Conservation (phyloP, 2,329 filamentous ascomycete species). For the Aspergillus sp. region DNA sequence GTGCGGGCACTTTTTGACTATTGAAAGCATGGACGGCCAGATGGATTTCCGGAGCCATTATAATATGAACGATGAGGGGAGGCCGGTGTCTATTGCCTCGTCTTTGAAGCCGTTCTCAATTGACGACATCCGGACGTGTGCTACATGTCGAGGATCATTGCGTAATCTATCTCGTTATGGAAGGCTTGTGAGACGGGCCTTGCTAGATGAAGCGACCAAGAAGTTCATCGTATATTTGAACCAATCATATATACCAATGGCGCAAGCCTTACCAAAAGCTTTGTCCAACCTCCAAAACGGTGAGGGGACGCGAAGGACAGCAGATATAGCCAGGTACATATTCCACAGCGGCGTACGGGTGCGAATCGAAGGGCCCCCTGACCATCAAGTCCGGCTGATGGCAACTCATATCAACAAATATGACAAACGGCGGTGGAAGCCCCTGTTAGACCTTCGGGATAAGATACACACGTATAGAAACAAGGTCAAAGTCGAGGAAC, state of each 20-base stretch:
- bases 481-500: slow-evolving; percentile 36
- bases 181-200: slow-evolving; percentile 47
- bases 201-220: slow-evolving; percentile 64
- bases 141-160: slow-evolving; percentile 55
- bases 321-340: not conserved
- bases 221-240: slow-evolving; percentile 62
- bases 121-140: slow-evolving; percentile 54
- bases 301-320: not conserved
- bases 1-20: slow-evolving; percentile 65
- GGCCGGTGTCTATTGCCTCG: slow-evolving; percentile 23
- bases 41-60: slow-evolving; percentile 52
- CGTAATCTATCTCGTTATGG: slow-evolving; percentile 58
- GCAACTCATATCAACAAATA: slow-evolving; percentile 17
- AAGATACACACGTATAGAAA: slow-evolving; percentile 30
- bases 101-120: slow-evolving; percentile 52
- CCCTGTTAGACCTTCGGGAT: slow-evolving; percentile 26
- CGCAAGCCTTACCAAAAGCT: slow-evolving; percentile 27
- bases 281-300: slow-evolving; percentile 27
- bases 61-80: slow-evolving; percentile 22
- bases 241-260: slow-evolving; percentile 42
- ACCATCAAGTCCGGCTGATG: slow-evolving; percentile 28
- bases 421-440: slow-evolving; percentile 24
- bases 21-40: slow-evolving; percentile 60
- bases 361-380: slow-evolving; percentile 14
- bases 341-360: slow-evolving; percentile 16